These are phyloP conservation scores for Phaeosphaeriaceae sp. DNA, from an alignment of 2,329 filamentous ascomycete genomes.

Conservation along the genomic window DNA sequence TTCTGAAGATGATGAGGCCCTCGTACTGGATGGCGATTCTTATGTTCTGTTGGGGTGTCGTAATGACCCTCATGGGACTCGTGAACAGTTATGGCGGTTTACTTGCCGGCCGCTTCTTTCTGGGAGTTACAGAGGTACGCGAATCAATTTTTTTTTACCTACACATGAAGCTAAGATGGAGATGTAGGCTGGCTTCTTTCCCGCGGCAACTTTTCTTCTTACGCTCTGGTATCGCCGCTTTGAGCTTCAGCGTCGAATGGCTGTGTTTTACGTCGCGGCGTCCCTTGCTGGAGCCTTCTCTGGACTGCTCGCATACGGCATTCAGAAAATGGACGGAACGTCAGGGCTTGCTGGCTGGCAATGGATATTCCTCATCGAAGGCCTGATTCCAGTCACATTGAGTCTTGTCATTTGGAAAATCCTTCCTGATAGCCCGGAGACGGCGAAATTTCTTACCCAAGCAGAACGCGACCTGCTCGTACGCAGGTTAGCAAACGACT, in stretches of 20 bases:
- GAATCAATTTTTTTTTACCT: not conserved
- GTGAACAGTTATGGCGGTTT: slow-evolving; percentile 23
- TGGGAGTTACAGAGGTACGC: slow-evolving; percentile 43
- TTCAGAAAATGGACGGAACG: slow-evolving; percentile 36
- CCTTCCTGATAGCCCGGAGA: slow-evolving; percentile 57
- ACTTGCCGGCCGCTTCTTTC: slow-evolving; percentile 23
- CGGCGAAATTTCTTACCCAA: slow-evolving; percentile 47
- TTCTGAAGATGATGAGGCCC: slow-evolving; percentile 75
- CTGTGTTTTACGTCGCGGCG: slow-evolving; percentile 41
- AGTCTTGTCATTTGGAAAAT: slow-evolving; percentile 60
- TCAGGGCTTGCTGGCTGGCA: slow-evolving; percentile 36
- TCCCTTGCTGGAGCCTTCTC: slow-evolving; percentile 42
- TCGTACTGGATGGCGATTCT: slow-evolving; percentile 79
- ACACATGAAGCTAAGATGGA: slow-evolving; percentile 4
- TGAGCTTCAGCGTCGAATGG: slow-evolving; percentile 43
- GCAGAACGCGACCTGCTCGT: slow-evolving; percentile 42
- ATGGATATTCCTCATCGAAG: slow-evolving; percentile 39
- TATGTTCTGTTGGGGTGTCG: slow-evolving; percentile 63
- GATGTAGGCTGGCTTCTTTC: slow-evolving; percentile 61
- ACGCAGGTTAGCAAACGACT: slow-evolving; percentile 47
- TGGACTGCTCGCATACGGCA: slow-evolving; percentile 41
- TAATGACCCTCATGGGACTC: slow-evolving; percentile 25
- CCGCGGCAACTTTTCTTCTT: slow-evolving; percentile 61
- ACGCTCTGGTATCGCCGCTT: slow-evolving; percentile 43
- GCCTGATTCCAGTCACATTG: slow-evolving; percentile 39